Conservation (phyloP, 179 eudicot genomes). For the Beta macrorhiza region DNA sequence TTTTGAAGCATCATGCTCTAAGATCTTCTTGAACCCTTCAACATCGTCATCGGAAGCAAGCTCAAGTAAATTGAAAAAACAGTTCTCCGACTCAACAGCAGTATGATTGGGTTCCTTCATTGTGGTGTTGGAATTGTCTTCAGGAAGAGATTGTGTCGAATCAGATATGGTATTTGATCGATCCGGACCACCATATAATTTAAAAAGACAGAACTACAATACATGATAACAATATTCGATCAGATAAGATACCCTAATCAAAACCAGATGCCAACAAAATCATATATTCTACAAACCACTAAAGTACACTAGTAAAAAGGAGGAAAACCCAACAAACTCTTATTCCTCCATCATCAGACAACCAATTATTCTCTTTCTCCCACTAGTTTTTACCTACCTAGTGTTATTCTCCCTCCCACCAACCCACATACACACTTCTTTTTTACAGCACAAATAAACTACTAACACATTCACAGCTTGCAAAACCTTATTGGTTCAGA, state of each 20-base stretch:
- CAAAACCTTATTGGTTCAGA: neutral
- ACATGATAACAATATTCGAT: constrained; percentile 19
- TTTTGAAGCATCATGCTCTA: constrained; percentile 38
- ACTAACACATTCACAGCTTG: constrained; percentile 1
- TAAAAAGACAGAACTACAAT: constrained; percentile 30
- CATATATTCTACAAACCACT: constrained; percentile 24
- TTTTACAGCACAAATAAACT: neutral
- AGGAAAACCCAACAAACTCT: constrained; percentile 1
- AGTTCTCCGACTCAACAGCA: constrained; percentile 33
- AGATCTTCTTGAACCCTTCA: constrained; percentile 41
- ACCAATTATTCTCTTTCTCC: neutral
- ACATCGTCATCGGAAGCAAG: constrained; percentile 57
- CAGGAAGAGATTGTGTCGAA: constrained; percentile 13
- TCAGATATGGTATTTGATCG: constrained; percentile 26
- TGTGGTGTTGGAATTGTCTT: constrained; percentile 23
- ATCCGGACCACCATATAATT: constrained; percentile 32
- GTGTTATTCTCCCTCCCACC: too few species aligned
- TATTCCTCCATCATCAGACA: constrained; percentile 12
- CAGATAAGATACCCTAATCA: constrained; percentile 26
- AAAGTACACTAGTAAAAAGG: neutral
- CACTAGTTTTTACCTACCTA: neutral
- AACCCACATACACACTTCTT: neutral
- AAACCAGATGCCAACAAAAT: constrained; percentile 16
- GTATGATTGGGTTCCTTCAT: constrained; percentile 32
- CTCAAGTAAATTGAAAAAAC: constrained; percentile 50